Base-by-base conservation (phyloP, 163 green algal genomes). In the Botryococcus braunii region DNA sequence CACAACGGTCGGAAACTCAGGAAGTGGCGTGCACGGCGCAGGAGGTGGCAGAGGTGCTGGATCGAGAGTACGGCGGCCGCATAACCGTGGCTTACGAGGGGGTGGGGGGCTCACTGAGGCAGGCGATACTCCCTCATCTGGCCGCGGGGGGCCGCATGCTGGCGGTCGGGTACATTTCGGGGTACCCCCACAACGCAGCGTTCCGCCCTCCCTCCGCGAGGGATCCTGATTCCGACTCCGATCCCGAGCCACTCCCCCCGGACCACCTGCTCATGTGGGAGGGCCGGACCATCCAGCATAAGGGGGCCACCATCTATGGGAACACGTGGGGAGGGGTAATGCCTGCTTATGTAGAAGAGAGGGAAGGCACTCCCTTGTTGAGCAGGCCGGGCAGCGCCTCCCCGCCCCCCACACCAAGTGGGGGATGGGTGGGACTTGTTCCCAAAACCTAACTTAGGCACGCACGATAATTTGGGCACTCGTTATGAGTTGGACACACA, bases 61-160 rank as follows among this genome's bases (percentile, higher is more conserved):
- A 67, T 67, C 11, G 38, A 2, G 72, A 92, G 69, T 92, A 68
- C 68, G 77, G 77, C 0, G 13, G 73, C 5, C 82, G 83, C 34
- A 55, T 93, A 5, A 82, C 93, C 62, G 64, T 93, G 3, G 78
- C 91, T 55, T 93, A 90, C 61, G 90, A 96, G 56, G 86, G 86
- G 6, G 90, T 95, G 25, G 90, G 89, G 17, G 89, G 89, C 0
- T 7, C 37, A 4, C 71, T 96, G 68, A 66, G 77, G 34, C 38
- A 77, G 4, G 62, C 71, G 0, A 57, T 82, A 29, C 66, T 88
- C 55, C 32, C 50, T 9, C 70, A 80, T 64, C 59, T 94, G 46
- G 69, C 74, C 0, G 74, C 79, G 0, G 68, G 60, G 1, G 87
- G 79, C 1, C 46, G 75, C 29, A 38, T 92, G 60, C 67, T 92